A percentile compares a stretch with the other conserved stretches of the same genome.
Evolutionary conservation across 225 moss, liverwort and hornwort genomes (phyloP).

Genomic region (Anthoceros angustus): DNA sequence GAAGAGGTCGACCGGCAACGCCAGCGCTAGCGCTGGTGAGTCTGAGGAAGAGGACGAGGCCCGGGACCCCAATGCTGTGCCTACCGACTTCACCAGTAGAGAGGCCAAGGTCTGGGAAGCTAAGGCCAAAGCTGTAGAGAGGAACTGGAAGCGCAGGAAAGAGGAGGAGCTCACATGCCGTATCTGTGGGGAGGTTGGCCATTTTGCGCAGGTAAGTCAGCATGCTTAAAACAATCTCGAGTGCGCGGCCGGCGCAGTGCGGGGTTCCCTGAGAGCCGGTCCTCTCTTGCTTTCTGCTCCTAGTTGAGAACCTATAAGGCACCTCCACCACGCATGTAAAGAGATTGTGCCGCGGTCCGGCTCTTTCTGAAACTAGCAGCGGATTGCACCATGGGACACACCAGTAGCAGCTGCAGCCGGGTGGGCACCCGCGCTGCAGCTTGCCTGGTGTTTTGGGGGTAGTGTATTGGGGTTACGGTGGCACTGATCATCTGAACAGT

Average conservation of each 20-base stretch:
- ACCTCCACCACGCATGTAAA: not conserved
- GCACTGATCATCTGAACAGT: slow-evolving; percentile 6
- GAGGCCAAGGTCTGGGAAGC: slow-evolving; percentile 99
- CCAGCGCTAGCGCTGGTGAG: slow-evolving; percentile 45
- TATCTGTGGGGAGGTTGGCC: slow-evolving; percentile 99
- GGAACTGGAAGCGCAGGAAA: slow-evolving; percentile 99
- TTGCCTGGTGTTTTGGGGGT: not conserved
- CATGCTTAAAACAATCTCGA: slow-evolving; percentile 29
- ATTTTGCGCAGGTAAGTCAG: slow-evolving; percentile 96
- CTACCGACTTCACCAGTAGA: slow-evolving; percentile 98
- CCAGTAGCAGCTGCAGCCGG: not conserved
- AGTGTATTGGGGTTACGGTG: not conserved
- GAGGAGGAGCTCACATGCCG: slow-evolving; percentile 99
- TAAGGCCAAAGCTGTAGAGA: slow-evolving; percentile 97
- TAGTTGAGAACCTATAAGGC: not conserved
- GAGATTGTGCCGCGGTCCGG: no score
- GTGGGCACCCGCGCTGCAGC: not conserved
- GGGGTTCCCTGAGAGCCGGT: slow-evolving; percentile 12
- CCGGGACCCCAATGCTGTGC: slow-evolving; percentile 98
- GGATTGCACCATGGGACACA: not conserved
- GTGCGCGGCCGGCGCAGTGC: slow-evolving; percentile 10
- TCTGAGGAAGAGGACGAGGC: slow-evolving; percentile 88
- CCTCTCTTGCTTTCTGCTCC: not conserved
- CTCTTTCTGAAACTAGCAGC: not conserved
- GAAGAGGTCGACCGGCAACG: slow-evolving; percentile 36